Base-by-base conservation (phyloP, 2,329 filamentous ascomycete species). In the Fusarium penzigii region DNA sequence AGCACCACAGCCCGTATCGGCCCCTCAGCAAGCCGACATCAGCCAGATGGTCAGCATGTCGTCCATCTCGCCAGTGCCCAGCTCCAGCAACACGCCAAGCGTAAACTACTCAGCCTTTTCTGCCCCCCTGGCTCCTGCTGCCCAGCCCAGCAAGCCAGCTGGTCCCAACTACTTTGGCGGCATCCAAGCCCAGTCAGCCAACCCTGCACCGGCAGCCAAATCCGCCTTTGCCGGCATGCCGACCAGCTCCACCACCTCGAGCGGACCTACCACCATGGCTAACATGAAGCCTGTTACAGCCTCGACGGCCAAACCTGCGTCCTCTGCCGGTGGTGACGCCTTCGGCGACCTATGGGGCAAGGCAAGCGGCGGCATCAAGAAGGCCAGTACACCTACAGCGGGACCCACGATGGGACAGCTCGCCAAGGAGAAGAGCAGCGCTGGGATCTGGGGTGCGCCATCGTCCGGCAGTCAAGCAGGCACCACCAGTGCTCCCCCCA, bases 131-230 rank as follows among this genome's bases (percentile, higher is more conserved):
- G 54, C 64, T 17, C 77, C 68, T 68, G 70, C 66, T 34, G 54
- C 64, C 34, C 77, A 80, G 63, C 68, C 77, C 43, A 70, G 79
- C 5, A 84, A 85, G 68, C 80, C 84, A 9, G 71, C 81, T 25
- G 86, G 88, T 17, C 94, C 94, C 47, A 99, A 99, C 75, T 99
- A 99, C 78, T 99, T 93, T 72, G 92, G 91, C 48, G 94, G 91
- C 1, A 87, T 97, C 5, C 80, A 82, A 55, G 73, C 75, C 38
- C 55, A 67, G 42, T 10, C 60, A 39, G 17, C 67, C 29, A 62
- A 61, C 36, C 59, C 71, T 63, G 56, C 70, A 39, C 66, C 74
- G 59, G 62, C 51, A 14, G 10, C 32, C 32, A 36, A 36, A 17
- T 56, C 58, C 17, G 56, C 63, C 40, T 63, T 68, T 39, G 58